These are phyloP conservation scores for Mycosphaerella sp. DNA, from an alignment of 2,329 filamentous ascomycete genomes.

Conservation along the genomic window DNA sequence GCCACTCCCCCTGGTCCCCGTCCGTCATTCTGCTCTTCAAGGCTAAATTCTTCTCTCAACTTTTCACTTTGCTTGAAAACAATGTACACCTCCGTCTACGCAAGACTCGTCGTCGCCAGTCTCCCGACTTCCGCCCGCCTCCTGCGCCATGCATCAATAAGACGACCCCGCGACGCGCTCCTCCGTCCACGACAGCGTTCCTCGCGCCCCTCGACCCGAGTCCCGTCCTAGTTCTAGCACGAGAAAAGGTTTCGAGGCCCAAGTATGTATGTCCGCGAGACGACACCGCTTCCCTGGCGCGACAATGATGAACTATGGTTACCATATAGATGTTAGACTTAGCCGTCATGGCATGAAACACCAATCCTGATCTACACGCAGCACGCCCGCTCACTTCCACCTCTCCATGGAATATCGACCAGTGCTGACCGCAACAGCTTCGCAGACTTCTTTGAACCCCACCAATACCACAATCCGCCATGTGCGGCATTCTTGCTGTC, in stretches of 20 bases:
- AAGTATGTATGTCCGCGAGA: constrained; percentile 1
- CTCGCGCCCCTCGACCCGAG: not conserved
- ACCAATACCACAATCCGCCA: constrained; percentile 28
- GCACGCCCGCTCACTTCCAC: constrained; percentile 1
- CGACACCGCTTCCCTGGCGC: not conserved
- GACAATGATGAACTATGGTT: constrained; percentile 17
- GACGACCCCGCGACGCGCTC: not conserved
- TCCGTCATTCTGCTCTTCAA: not conserved
- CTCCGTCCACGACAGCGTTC: not conserved
- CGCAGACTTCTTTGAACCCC: not conserved
- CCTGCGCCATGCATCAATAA: not conserved
- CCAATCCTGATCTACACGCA: constrained; percentile 8
- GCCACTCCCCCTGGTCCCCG: no score
- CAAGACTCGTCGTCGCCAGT: no score
- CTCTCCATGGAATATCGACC: not conserved
- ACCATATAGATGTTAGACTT: constrained; percentile 26
- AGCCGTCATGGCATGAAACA: constrained; percentile 17
- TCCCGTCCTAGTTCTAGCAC: not conserved
- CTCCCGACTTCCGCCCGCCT: not conserved
- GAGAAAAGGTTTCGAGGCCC: not conserved
- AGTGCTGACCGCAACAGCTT: constrained; percentile 1
- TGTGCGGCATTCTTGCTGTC: constrained; percentile 49
- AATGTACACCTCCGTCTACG: not conserved
- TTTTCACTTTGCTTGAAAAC: not conserved
- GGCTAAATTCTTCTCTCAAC: not conserved